Conservation (phyloP, 2,329 filamentous ascomycete species). For the Epichloe elymi region DNA sequence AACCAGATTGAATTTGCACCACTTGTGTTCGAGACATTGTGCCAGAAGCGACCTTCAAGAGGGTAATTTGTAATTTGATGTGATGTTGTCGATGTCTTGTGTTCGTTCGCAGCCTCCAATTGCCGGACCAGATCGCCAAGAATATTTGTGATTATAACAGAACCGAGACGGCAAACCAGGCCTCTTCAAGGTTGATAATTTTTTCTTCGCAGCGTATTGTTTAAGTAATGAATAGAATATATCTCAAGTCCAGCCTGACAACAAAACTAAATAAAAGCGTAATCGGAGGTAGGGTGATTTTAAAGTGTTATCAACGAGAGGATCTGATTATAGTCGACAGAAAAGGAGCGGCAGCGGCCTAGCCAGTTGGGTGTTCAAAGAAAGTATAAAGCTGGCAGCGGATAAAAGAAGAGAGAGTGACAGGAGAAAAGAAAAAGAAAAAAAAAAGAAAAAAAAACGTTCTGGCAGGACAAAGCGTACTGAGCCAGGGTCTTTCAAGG, state of each 20-base stretch:
- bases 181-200: conserved; percentile 9
- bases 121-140: background rate
- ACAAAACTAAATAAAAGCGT: background rate
- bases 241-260: conserved; percentile 1
- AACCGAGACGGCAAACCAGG: conserved; percentile 10
- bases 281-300: background rate
- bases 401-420: conserved; percentile 10
- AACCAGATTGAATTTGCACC: conserved; percentile 29
- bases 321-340: background rate
- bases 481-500: background rate
- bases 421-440: conserved; percentile 11
- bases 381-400: conserved; percentile 18
- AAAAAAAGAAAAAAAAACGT: conserved; percentile 1
- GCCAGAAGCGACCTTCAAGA: too few relatives aligned
- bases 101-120: background rate
- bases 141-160: background rate
- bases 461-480: conserved; percentile 16
- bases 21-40: conserved; percentile 39
- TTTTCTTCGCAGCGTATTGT: background rate
- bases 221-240: background rate
- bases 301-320: background rate
- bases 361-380: conserved; percentile 38
- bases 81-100: too few relatives aligned
- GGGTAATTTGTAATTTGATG: too few relatives aligned
- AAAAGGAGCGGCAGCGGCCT: conserved; percentile 45